Evolutionary conservation across 768 basidiomycete species (phyloP), one percentile per base, ranked within the genome.

Genomic region (Gloeophyllum trabeum): DNA sequence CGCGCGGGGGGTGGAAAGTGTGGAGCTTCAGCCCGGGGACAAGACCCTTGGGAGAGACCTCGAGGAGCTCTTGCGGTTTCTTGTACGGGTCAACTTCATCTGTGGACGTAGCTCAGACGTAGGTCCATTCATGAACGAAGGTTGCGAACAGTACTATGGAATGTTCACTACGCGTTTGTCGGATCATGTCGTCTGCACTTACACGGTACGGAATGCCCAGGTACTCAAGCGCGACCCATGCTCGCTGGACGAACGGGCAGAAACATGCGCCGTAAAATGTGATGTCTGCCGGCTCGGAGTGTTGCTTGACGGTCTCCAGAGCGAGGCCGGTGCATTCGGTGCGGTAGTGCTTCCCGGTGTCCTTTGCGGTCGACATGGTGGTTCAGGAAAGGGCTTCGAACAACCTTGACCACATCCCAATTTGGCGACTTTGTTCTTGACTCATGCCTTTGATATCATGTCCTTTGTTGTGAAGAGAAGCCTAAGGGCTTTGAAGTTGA

Each of bases 11-110:
- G 38, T 54, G 55, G 46, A 65, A 74, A 3, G 60, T 59, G 49
- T 76, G 61, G 42, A 87, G 57, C 49, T 68, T 73, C 22, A 85
- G 51, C 1, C 70, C 84, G 0, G 87, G 86, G 1, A 92, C 84
- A 3, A 91, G 69, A 0, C 88, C 86, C 51, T 84, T 86, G 1
- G 87, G 85, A 13, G 85, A 88, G 14, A 87, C 65, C 26, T 83
- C 75, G n/a, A 92, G 66, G 16, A 91, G 71, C 24, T 85, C 84
- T 39, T 74, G 58, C 0, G 87, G 83, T 50, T 89, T 91, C 60
- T 77, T 76, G 64, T 89, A 88, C 16, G 84, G 82, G 58, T 87
- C 81, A 22, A 86, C 81, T 59, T 87, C 84, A 50, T 81, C 84
- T 86, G 45, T 3, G 34, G 38, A 35, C 19, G 19, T 10, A 42